Percentiles rank a stretch among this genome's conserved stretches.
Evolutionary conservation across 345 rosid genomes (phyloP).

Genomic region (Pseudoturritis turrita): DNA sequence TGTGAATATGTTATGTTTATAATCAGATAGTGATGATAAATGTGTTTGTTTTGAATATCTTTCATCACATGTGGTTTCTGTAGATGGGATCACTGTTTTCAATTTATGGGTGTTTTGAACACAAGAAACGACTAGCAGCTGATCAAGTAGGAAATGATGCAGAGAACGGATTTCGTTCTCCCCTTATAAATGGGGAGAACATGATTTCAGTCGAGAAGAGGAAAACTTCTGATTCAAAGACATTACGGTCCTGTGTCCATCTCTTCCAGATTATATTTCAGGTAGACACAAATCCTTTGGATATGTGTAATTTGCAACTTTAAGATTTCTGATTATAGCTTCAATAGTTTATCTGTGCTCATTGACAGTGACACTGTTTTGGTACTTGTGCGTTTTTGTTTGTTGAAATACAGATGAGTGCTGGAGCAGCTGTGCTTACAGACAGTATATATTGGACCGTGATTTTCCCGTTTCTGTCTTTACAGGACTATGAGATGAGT

Average conservation of each 20-base stretch:
- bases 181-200: constrained; percentile 33
- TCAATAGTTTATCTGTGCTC: neutral
- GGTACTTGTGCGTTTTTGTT: neutral
- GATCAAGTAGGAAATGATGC: constrained; percentile 33
- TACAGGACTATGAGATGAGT: constrained; percentile 43
- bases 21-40: constrained; percentile 6
- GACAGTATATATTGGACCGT: constrained; percentile 59
- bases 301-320: neutral
- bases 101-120: constrained; percentile 50
- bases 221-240: constrained; percentile 17
- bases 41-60: constrained; percentile 4
- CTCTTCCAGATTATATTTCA: constrained; percentile 63
- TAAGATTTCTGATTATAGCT: neutral
- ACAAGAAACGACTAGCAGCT: constrained; percentile 17
- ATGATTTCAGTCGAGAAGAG: constrained; percentile 12
- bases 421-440: constrained; percentile 65
- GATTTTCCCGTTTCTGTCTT: constrained; percentile 60
- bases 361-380: neutral
- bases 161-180: constrained; percentile 40
- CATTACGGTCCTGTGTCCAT: constrained; percentile 29
- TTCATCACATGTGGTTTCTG: neutral
- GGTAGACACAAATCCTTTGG: constrained; percentile 27
- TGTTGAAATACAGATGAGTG: constrained; percentile 40
- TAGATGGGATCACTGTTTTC: constrained; percentile 61
- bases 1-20: constrained; percentile 37